Percentiles rank a stretch among this genome's conserved stretches.
Conservation (phyloP, 345 rosid genomes). For the Eucalyptus marginata region DNA sequence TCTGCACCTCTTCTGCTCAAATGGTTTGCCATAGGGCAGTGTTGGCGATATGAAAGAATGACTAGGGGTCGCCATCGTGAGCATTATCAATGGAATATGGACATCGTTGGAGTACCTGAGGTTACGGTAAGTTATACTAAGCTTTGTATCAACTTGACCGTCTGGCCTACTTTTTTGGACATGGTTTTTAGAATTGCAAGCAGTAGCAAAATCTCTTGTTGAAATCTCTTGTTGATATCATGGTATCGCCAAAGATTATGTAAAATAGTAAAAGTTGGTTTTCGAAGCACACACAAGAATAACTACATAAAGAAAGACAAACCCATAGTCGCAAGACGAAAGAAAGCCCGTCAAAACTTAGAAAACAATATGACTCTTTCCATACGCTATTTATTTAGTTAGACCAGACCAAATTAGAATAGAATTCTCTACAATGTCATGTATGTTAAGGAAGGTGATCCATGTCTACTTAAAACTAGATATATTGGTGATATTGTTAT, state of each 20-base stretch:
- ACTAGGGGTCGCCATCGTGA: conserved; percentile 93
- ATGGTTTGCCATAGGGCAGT: conserved; percentile 95
- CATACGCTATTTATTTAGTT: neutral
- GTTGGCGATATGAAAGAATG: conserved; percentile 94
- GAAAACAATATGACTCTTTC: neutral
- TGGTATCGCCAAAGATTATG: too few relatives aligned
- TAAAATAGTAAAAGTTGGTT: too few relatives aligned
- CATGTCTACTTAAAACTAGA: neutral
- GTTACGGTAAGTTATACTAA: conserved; percentile 38
- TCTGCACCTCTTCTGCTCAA: conserved; percentile 79
- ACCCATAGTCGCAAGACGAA: neutral
- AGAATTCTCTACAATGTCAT: neutral
- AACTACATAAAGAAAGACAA: neutral
- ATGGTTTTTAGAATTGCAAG: too few relatives aligned
- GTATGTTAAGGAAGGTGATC: neutral
- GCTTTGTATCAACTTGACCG: too few relatives aligned
- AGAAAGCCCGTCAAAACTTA: neutral
- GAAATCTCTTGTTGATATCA: too few relatives aligned
- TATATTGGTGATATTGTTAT: neutral
- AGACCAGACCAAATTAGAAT: neutral
- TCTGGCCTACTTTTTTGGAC: too few relatives aligned
- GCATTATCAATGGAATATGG: conserved; percentile 99
- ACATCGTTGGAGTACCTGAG: conserved; percentile 80
- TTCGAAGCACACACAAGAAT: neutral
- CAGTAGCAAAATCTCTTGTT: too few relatives aligned